Evolutionary conservation across 331 rosid species (phyloP).

Genomic region (Stylosanthes scabra): DNA sequence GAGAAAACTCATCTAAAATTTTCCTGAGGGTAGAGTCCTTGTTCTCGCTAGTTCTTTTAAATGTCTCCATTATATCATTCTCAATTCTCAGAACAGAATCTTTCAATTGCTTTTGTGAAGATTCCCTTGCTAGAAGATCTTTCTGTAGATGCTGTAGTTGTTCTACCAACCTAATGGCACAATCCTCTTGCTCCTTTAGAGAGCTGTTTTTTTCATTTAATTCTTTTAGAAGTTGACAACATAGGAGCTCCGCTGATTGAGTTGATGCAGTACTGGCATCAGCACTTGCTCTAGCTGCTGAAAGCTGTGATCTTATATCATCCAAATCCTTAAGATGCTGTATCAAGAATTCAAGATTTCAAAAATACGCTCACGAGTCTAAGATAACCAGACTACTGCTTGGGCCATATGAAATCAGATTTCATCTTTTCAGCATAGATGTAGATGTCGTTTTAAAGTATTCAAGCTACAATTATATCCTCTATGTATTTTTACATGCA

Average conservation of each 20-base stretch:
- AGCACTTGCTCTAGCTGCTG: slow-evolving; percentile 71
- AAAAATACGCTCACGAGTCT: slow-evolving; percentile 22
- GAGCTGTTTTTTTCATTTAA: slow-evolving; percentile 71
- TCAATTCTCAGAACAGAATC: slow-evolving; percentile 83
- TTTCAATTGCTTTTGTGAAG: slow-evolving; percentile 88
- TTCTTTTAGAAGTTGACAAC: slow-evolving; percentile 73
- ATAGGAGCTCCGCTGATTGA: slow-evolving; percentile 75
- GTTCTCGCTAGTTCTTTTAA: slow-evolving; percentile 64
- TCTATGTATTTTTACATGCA: not conserved
- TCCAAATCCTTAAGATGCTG: slow-evolving; percentile 83
- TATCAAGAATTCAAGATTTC: slow-evolving; percentile 28
- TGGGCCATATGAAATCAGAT: not conserved
- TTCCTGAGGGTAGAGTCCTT: slow-evolving; percentile 77
- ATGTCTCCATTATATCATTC: slow-evolving; percentile 78
- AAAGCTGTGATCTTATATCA: slow-evolving; percentile 73
- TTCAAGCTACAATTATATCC: slow-evolving; percentile 9
- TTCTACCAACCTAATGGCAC: slow-evolving; percentile 70
- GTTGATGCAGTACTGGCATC: slow-evolving; percentile 91
- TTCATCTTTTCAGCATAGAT: not conserved
- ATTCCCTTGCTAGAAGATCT: slow-evolving; percentile 85
- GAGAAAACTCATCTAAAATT: slow-evolving; percentile 83
- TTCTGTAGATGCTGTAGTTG: slow-evolving; percentile 81
- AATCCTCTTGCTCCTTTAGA: slow-evolving; percentile 78
- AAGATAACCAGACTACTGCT: slow-evolving; percentile 5
- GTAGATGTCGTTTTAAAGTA: slow-evolving; percentile 8